Base-by-base conservation (phyloP, 2,329 filamentous ascomycete species). In the Echinosphaeria canescens region DNA sequence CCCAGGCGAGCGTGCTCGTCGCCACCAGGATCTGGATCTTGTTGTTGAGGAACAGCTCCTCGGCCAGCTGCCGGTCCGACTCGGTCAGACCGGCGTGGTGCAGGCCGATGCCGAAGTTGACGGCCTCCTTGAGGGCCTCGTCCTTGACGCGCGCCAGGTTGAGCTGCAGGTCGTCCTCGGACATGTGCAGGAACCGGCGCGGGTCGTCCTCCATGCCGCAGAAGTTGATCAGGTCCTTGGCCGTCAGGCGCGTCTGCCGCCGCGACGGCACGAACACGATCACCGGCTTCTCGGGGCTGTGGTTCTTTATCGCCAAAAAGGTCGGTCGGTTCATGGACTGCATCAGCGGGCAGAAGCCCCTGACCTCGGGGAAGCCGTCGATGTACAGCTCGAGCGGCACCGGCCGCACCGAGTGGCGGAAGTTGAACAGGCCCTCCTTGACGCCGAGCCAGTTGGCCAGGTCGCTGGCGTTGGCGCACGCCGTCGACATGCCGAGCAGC, bases 141-240 rank as follows among this genome's bases (percentile, higher is more conserved):
- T 98, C 90, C 46, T 95, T 92, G 35, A 93, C 84, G 12, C 82
- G 62, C 2, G 73, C 53, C n/a, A 95, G 67, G 38, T 93, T 88
- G 13, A 85, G 51, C 35, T 88, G 73, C 18, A 98, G 56, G 36
- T 95, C 85, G 10, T 95, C 88, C 44, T 98, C 90, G 3, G 78
- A 78, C 78, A 98, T 92, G 33, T 71, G 68, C 13, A 98, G 61
- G 50, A 98, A 98, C 3, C 85, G 70, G 29, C 88, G 70, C 10
- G 88, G 88, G 38, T 98, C 88, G 41, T 98, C 88, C 45, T 98
- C 88, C 80, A 98, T 91, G 24, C 88, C 88, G 42, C 88, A 98
- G 38, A 82, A 79, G 42, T 93, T 95, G 51, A 98, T 93, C 18
- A 98, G 54, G 40, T 98, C 90, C 42, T 90, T 88, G 15, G 88